A percentile compares a stretch with the other conserved stretches of the same genome.
Evolutionary conservation across 441 rosid species (phyloP).

Genomic region (Arabidopsis hybrid): DNA sequence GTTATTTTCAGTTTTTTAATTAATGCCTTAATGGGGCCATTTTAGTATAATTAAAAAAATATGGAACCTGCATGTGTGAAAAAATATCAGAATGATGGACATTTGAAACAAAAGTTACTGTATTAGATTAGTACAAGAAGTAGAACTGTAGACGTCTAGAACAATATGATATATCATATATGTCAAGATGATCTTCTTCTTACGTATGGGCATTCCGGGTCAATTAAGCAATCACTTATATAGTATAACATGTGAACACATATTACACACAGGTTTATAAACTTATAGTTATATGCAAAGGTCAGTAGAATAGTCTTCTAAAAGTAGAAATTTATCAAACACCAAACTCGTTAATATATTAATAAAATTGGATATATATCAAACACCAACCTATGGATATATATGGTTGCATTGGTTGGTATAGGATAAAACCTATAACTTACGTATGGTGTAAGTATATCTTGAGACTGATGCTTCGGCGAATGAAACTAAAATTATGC

Average conservation of each 20-base stretch:
- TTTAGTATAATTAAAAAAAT: background rate
- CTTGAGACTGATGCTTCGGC: too few relatives aligned
- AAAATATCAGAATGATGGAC: background rate
- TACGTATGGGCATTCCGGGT: constrained; percentile 27
- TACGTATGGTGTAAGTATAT: too few relatives aligned
- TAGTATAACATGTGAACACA: constrained; percentile 36
- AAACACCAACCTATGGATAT: background rate
- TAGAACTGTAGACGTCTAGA: background rate
- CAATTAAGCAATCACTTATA: constrained; percentile 35
- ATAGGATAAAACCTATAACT: constrained; percentile 4
- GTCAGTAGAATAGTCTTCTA: constrained; percentile 38
- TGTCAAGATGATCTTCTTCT: background rate
- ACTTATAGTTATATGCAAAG: constrained; percentile 2
- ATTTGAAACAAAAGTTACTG: constrained; percentile 3
- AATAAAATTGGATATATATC: background rate
- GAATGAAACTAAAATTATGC: constrained; percentile 13
- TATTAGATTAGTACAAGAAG: background rate
- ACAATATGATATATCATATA: constrained; percentile 1
- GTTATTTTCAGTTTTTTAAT: background rate
- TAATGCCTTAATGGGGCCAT: background rate
- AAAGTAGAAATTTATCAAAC: constrained; percentile 27
- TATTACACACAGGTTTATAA: constrained; percentile 19
- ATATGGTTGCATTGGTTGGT: background rate
- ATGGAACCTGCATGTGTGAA: too few relatives aligned
- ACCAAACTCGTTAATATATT: constrained; percentile 25